These are phyloP conservation scores for Rhynchosporium graminicola DNA, from an alignment of 2,329 filamentous ascomycete genomes.

Conservation along the genomic window DNA sequence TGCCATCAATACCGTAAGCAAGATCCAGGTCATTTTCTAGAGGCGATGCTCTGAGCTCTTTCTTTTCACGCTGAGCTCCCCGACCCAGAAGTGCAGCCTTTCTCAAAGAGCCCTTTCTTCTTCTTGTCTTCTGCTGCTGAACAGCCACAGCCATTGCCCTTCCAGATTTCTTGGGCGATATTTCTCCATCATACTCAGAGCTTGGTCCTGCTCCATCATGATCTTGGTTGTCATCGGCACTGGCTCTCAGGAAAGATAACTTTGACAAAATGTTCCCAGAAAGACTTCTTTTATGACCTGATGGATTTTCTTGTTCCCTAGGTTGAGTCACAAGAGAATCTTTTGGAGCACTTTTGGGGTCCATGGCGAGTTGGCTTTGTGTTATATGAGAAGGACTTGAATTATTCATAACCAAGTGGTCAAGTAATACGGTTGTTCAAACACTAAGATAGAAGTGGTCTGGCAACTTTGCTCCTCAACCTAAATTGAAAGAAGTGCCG, in stretches of 20 bases:
- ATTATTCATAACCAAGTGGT: conserved; percentile 3
- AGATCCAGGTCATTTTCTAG: conserved; percentile 38
- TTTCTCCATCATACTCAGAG: conserved; percentile 39
- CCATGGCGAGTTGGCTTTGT: background rate
- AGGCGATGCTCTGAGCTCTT: conserved; percentile 48
- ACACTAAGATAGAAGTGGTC: background rate
- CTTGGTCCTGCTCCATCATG: conserved; percentile 31
- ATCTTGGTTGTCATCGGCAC: conserved; percentile 43
- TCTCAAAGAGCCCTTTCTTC: conserved; percentile 79
- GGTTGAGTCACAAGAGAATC: background rate
- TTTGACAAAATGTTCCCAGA: conserved; percentile 65
- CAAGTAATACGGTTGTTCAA: background rate
- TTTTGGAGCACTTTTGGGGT: background rate
- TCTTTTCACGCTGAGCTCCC: conserved; percentile 62
- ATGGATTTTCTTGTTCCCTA: conserved; percentile 45
- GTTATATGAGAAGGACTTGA: background rate
- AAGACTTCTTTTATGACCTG: conserved; percentile 37
- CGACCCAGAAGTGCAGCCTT: conserved; percentile 84
- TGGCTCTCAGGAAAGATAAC: conserved; percentile 66
- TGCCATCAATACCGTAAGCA: conserved; percentile 27
- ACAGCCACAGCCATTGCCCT: conserved; percentile 41
- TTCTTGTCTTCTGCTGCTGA: conserved; percentile 58
- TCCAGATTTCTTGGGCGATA: conserved; percentile 36
- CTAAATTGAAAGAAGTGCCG: no score
- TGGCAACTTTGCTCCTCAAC: background rate